phyloP scores from a whole-genome alignment of 306 rosid species.

The Dryas octopetala region DNA sequence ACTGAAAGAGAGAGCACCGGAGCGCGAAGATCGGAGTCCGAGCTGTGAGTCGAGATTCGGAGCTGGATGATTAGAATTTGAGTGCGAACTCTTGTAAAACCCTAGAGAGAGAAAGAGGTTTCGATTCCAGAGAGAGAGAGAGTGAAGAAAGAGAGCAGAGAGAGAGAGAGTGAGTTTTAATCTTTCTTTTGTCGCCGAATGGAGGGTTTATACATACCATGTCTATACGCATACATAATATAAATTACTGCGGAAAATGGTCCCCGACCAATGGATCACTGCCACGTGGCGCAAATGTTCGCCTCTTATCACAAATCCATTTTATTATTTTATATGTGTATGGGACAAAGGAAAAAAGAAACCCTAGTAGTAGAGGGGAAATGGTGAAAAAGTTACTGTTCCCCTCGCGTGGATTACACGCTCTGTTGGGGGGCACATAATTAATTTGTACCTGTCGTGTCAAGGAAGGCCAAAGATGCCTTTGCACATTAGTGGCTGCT shows the following conservation, averaged over 20 bases:
- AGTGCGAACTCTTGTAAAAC: slow-evolving; percentile 61
- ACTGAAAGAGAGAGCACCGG: slow-evolving; percentile 25
- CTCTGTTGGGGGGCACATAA: slow-evolving; percentile 26
- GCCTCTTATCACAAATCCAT: slow-evolving; percentile 60
- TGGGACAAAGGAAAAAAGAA: slow-evolving; percentile 35
- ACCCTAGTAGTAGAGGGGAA: slow-evolving; percentile 57
- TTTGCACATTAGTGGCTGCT: slow-evolving; percentile 44
- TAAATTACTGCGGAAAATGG: not conserved
- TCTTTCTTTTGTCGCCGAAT: slow-evolving; percentile 43
- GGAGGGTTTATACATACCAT: slow-evolving; percentile 38
- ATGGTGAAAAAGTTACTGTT: slow-evolving; percentile 12
- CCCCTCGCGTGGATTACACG: slow-evolving; percentile 52
- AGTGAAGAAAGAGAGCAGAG: slow-evolving; percentile 25
- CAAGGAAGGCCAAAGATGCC: slow-evolving; percentile 58
- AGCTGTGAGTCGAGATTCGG: slow-evolving; percentile 43
- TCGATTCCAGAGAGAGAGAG: slow-evolving; percentile 42
- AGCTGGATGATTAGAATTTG: slow-evolving; percentile 38
- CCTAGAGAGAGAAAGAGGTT: slow-evolving; percentile 65
- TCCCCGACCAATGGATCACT: not conserved
- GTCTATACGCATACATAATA: slow-evolving; percentile 29
- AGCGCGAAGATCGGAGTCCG: slow-evolving; percentile 17
- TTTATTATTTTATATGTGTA: not conserved
- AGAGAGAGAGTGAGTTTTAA: slow-evolving; percentile 40
- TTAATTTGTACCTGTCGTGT: slow-evolving; percentile 62
- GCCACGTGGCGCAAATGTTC: slow-evolving; percentile 49